A percentile compares a stretch with the other conserved stretches of the same genome.
Evolutionary conservation across 176 grass and related monocot species (phyloP).

Genomic region (Secale cereale): DNA sequence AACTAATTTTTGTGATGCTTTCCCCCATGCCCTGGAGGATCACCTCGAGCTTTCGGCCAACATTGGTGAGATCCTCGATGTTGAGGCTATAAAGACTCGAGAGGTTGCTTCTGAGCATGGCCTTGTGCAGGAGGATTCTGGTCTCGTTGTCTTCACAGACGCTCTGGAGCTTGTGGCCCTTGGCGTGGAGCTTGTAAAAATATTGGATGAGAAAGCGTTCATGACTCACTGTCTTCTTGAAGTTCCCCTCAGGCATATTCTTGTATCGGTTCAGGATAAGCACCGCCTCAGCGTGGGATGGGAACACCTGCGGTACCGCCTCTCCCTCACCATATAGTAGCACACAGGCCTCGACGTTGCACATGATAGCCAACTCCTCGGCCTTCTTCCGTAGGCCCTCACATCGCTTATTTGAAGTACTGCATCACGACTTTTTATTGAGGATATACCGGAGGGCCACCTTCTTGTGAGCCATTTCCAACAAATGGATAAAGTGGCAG

Average conservation of each 20-base stretch:
- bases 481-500: neutral
- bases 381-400: conserved; percentile 32
- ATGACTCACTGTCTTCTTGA: conserved; percentile 22
- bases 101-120: neutral
- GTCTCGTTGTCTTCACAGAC: neutral
- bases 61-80: neutral
- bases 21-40: neutral
- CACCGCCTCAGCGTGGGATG: neutral
- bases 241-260: conserved; percentile 14
- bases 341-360: neutral
- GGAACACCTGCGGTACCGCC: conserved; percentile 11
- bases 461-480: conserved; percentile 37
- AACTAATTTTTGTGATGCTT: neutral
- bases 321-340: conserved; percentile 22
- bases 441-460: conserved; percentile 23
- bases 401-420: conserved; percentile 12
- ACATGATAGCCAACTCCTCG: conserved; percentile 4
- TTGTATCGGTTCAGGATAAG: neutral
- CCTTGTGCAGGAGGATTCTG: neutral
- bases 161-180: neutral
- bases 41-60: neutral
- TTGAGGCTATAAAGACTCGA: neutral
- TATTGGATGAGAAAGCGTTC: conserved; percentile 24
- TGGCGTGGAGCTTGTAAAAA: neutral
- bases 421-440: neutral